A percentile compares a stretch with the other conserved stretches of the same genome.
Conservation (phyloP, 129 eudicot species). For the Smallanthus sonchifolius region DNA sequence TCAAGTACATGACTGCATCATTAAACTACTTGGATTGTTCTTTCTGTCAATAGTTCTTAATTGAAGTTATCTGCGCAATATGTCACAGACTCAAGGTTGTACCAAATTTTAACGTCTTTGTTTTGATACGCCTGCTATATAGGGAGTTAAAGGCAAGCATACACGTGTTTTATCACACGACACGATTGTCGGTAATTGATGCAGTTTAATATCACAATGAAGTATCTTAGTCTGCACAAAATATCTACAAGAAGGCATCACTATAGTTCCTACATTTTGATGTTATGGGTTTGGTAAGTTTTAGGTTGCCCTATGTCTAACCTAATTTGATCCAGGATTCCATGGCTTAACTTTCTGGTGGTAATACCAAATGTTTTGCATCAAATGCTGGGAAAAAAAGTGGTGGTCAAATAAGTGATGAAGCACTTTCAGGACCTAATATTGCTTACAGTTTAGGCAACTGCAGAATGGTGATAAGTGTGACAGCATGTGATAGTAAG, state of each 20-base stretch:
- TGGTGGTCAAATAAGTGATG: slow-evolving; percentile 2
- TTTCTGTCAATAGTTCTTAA: neutral
- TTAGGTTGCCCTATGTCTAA: neutral
- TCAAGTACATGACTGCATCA: neutral
- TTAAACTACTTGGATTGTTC: neutral
- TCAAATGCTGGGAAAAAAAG: neutral
- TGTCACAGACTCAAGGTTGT: neutral
- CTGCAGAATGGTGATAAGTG: neutral
- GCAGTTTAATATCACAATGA: slow-evolving; percentile 2
- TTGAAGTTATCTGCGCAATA: slow-evolving; percentile 8
- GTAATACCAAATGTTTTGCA: neutral
- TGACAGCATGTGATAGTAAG: neutral
- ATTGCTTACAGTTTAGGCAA: neutral
- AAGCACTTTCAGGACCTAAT: neutral
- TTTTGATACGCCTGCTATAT: neutral
- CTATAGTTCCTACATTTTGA: neutral
- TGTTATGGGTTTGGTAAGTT: neutral
- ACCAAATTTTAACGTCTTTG: neutral
- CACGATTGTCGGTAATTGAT: slow-evolving; percentile 13
- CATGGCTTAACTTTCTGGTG: neutral
- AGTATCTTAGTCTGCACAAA: neutral
- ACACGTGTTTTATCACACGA: slow-evolving; percentile 3
- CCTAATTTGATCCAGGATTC: slow-evolving; percentile 8
- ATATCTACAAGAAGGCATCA: neutral
- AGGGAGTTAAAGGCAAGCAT: neutral